Base-by-base conservation (phyloP, 768 basidiomycete species). In the Daedaleopsis sinensis region DNA sequence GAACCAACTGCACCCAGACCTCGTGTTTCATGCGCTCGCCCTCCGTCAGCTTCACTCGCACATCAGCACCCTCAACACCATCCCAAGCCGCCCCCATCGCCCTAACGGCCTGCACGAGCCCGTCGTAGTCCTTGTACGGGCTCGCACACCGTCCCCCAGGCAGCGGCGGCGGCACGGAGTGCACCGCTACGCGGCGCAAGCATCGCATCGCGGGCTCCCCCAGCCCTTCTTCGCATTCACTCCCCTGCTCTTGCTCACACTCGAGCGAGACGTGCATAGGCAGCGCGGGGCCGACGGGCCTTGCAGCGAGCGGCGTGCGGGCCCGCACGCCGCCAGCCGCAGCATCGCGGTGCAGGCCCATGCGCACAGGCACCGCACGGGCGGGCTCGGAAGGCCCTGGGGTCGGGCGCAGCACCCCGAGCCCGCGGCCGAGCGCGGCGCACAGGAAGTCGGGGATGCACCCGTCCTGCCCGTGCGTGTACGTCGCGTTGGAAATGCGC, bases 401-500 rank as follows among this genome's bases (percentile, higher is more conserved):
- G 4, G 27, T 32, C 27, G 27, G 27, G 27, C 27, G 27, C 27
- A 32, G 27, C 47, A 23, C 18, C 53, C n/a, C 37, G 38, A 35
- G 15, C 15, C 13, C 44, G 48, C 21, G 53, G 16, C 53, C 57
- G 37, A 64, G 55, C 51, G 58, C 62, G 55, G 24, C 57, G 46
- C 51, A 23, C 37, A 64, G 54, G 50, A 64, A 64, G 0, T 0
- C 50, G 46, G 58, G 54, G 46, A 64, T 52, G 55, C 58, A 59
- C 23, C 48, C 54, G 24, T 46, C 42, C 24, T 24, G 50, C 21
- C 39, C 62, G 58, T 64, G 62, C 19, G 58, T 64, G 51, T 64
- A 64, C 42, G 58, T 59, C 49, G 62, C 55, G 50, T 64, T 64
- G 23, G 58, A 59, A 5, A 64, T 57, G 55, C 58, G 62, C 16